Evolutionary conservation across 1,284 basidiomycete species (phyloP).

Genomic region (Ceratobasidium sp.): DNA sequence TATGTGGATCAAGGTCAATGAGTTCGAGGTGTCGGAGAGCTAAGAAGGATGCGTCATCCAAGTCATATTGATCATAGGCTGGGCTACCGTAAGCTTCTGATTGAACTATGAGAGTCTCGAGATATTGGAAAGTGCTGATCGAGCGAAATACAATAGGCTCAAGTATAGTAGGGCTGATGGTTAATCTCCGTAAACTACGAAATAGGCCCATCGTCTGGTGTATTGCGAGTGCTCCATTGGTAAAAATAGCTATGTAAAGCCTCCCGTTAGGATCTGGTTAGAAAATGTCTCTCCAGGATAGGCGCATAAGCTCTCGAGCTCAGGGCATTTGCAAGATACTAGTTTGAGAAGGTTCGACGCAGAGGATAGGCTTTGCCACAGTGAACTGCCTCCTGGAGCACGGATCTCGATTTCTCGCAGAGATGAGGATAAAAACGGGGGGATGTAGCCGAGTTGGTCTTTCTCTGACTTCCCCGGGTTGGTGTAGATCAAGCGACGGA

Average conservation of each 20-base stretch:
- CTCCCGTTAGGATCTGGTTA: not conserved
- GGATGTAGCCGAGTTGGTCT: not conserved
- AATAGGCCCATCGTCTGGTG: not conserved
- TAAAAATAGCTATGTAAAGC: not conserved
- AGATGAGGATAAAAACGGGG: not conserved
- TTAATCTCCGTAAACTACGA: not conserved
- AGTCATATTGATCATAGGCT: not conserved
- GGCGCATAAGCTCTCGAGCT: not conserved
- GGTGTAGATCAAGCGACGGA: not conserved
- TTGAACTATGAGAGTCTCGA: not conserved
- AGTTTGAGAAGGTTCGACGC: not conserved
- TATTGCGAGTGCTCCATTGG: not conserved
- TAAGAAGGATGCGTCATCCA: not conserved
- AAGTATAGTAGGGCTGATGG: not conserved
- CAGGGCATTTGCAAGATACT: not conserved
- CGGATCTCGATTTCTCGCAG: not conserved
- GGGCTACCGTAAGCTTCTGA: not conserved
- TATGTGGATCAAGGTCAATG: not conserved
- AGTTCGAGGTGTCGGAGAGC: conserved; percentile 14
- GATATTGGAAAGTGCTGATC: not conserved
- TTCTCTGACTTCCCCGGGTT: not conserved
- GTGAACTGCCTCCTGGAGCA: not conserved
- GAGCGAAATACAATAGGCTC: not conserved
- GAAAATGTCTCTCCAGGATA: not conserved
- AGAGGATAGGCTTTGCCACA: not conserved